Base-by-base conservation (phyloP, 1,139 yeast genomes). In the Taphrina betulina region DNA sequence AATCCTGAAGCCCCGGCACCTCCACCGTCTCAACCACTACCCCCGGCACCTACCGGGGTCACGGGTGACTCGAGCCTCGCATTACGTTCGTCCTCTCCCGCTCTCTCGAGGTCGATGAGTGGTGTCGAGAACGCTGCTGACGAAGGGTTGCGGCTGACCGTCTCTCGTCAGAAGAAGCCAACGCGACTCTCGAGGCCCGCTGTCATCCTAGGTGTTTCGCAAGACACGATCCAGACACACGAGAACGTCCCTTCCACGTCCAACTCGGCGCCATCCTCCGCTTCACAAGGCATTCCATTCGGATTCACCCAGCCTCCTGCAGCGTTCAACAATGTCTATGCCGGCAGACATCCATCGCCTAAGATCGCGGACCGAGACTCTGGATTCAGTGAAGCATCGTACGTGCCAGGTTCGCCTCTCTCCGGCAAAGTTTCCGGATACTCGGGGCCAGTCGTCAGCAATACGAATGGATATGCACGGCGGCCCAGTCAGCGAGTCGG, bases 1-100 rank as follows among this genome's bases (percentile, higher is more conserved):
- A 35, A 14, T 10, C 35, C 16, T 22, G 40, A 14, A 23, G 12
- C 26, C 8, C 41, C 54, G 34, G 33, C 54, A 14, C 54, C 54
- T 4, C 54, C 54, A 8, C 54, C 54, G 37, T 40, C 40, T 16
- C 54, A 50, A 31, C 54, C 54, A 5, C 28, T 50, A 8, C 54
- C 54, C 7, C 54, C 46, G 8, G 38, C 46, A 10, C 54, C 54
- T 7, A 12, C 54, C 12, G 37, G n/a, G 12, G 7, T 12, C 10
- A 26, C 31, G 12, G n/a, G n/a, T n/a, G 31, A 26, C 12, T 7
- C 10, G 7, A 7, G 10, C 10, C 12, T 7, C 12, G 31, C 31
- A 26, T 26, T 26, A 7, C 7, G 12, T 12, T 26, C 31, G 10
- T 12, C 7, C 7, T 7, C 10, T 12, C 31, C 31, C 12, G 12